Evolutionary conservation across 441 rosid genomes (phyloP).

Genomic region (Manihot esculenta): DNA sequence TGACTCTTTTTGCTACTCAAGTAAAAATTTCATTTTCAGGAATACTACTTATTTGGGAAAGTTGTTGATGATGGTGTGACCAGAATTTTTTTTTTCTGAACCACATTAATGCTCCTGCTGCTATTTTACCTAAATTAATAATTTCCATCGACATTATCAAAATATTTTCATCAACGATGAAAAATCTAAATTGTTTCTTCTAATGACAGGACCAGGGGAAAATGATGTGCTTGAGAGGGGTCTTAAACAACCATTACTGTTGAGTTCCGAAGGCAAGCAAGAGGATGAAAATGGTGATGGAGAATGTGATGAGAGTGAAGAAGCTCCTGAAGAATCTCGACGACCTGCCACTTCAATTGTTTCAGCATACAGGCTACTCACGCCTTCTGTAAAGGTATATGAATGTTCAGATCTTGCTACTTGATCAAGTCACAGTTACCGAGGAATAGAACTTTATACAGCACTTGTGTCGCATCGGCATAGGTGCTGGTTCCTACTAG

Average conservation of each 20-base stretch:
- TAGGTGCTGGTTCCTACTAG: neutral
- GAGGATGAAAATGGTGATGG: conserved; percentile 59
- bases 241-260: conserved; percentile 63
- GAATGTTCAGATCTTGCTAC: conserved; percentile 9
- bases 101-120: neutral
- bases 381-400: conserved; percentile 92
- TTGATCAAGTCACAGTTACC: neutral
- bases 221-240: conserved; percentile 72
- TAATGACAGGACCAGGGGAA: conserved; percentile 46
- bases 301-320: conserved; percentile 70
- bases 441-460: neutral
- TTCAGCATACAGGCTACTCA: conserved; percentile 82
- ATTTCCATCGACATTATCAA: neutral
- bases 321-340: conserved; percentile 59
- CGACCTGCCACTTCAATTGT: conserved; percentile 64
- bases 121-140: neutral
- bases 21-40: neutral
- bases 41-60: neutral
- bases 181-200: conserved; percentile 24
- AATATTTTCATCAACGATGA: conserved; percentile 1
- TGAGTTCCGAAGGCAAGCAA: conserved; percentile 45
- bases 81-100: neutral
- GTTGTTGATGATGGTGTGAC: neutral
- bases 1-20: conserved; percentile 15
- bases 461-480: neutral